Base-by-base conservation (phyloP, 1,284 basidiomycete genomes). In the Mycosarcoma maydis region DNA sequence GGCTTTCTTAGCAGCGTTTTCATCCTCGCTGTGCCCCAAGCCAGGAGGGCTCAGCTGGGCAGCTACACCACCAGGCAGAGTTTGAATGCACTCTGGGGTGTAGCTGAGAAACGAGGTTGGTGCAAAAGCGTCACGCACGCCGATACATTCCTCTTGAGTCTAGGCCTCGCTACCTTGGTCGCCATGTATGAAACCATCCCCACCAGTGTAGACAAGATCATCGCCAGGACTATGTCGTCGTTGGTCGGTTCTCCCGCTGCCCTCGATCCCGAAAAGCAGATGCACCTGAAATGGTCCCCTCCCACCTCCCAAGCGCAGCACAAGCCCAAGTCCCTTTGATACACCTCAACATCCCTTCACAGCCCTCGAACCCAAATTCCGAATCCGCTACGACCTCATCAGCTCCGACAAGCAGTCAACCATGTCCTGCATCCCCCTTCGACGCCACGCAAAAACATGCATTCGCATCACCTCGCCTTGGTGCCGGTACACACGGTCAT, bases 1-100 rank as follows among this genome's bases (percentile, higher is more conserved):
- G 76, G 76, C 3, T 70, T 76, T 49, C 30, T 78, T 11, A 55
- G 68, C 34, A 58, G 54, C 47, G 32, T 77, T 10, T 77, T 74
- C 49, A 74, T 77, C 26, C 56, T 74, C 5, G 72, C 69, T 11
- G 68, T 78, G 0, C 75, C 76, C 0, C 24, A 56, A 4, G 34
- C 58, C 0, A 39, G 76, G 16, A 22, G 75, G 9, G 51, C 62
- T 0, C 64, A 74, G 45, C 47, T 78, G 14, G 73, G 65, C 16
- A 59, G 51, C 24, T 76, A 75, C 23, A 61, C 72, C 4, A 58
- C 64, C 4, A 36, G 72, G 4, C 60, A 59, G 20, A 46, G 52
- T 33, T 23, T 75, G 16, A 50, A 60, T 13, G 67, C 70, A 13
- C 17, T 45, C 0, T 76, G 50, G 30, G 48, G 47, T 1, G 53